Evolutionary conservation across 495 filamentous ascomycete genomes (phyloP), one percentile per base, ranked within the genome.

Genomic region (Durotheca rogersii): DNA sequence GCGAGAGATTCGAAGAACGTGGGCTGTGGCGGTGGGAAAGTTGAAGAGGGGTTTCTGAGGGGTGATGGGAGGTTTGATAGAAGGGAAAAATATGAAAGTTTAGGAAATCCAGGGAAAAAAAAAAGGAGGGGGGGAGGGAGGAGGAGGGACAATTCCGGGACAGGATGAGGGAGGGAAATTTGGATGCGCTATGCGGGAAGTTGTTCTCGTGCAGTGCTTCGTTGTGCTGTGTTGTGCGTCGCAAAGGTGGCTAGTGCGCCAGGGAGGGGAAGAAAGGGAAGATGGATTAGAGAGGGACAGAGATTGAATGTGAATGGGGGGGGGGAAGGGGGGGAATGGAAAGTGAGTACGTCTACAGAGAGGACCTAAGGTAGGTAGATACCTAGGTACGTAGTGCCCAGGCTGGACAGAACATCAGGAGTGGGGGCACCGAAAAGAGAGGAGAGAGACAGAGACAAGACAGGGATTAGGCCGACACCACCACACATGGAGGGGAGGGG

Each of bases 1-100:
- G 45, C 41, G 56, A 63, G 49, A 40, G 51, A 39, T 53, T 56
- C 45, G 47, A 48, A 65, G 51, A 58, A 41, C 61, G 67, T 58
- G 54, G 58, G 65, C 62, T 66, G 69, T 60, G 66, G 68, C 60
- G 66, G 68, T 66, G 53, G 25, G 47, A 50, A 48, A 48, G 12
- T 53, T 46, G 64, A 67, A 58, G 66, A 63, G 65, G 68, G 73
- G 76, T 74, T n/a, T n/a, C 74, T 71, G 73, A 75, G 71, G 71
- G 75, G 70, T 68, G 70, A 70, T 72, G 58, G 37, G 53, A 62
- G 43, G 51, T n/a, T 62, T 65, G 60, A 67, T 68, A 66, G 56
- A 64, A 44, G 58, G 41, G 51, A 67, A 61, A n/a, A 62, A 61
- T 54, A 45, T 51, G 38, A 61, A 68, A 52, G 23, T 27, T 60